Base-by-base conservation (phyloP, 352 stramenopile genomes). In the Pythium rishiriense region DNA sequence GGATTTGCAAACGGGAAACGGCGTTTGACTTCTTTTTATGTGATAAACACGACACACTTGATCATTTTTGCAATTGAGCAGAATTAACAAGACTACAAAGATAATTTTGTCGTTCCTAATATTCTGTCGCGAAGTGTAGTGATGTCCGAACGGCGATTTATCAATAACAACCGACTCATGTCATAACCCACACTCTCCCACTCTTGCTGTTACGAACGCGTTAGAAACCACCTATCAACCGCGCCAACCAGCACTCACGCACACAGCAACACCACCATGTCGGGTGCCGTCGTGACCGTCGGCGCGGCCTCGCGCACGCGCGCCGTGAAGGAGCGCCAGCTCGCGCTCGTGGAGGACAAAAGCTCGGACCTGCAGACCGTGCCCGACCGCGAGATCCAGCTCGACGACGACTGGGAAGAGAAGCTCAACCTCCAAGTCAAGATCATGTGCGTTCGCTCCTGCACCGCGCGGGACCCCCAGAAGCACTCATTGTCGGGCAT, bases 351-450 rank as follows among this genome's bases (percentile, higher is more conserved):
- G 6, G 76, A 90, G 26, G 73, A 77, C 6, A 60, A 72, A 0
- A 50, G 64, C 2, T 57, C 53, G 10, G 77, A 87, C 1, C 24
- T 91, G 26, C 77, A 89, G 58, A 60, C 52, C 12, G 41, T 87
- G 0, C 73, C 57, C 10, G 72, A 74, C 33, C 71, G 78, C 10
- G 83, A 92, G 63, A 75, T 92, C 43, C 83, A 90, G 52, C 66
- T 90, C 43, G 83, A 92, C 49, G 83, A 92, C 48, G 81, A 92
- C 57, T 92, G 83, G 83, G 81, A 88, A 59, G 83, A 92, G 41
- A 85, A 85, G 48, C 72, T 90, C 28, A 85, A 92, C 47, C 68
- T 92, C 41, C 72, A 90, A 61, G 81, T 92, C 72, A 92, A 92
- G 67, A 90, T 89, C 67, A 92, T 92, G 83, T 92, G 73, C 49